These are phyloP conservation scores for Spatholobus suberectus DNA, from an alignment of 306 rosid genomes.

Conservation along the genomic window DNA sequence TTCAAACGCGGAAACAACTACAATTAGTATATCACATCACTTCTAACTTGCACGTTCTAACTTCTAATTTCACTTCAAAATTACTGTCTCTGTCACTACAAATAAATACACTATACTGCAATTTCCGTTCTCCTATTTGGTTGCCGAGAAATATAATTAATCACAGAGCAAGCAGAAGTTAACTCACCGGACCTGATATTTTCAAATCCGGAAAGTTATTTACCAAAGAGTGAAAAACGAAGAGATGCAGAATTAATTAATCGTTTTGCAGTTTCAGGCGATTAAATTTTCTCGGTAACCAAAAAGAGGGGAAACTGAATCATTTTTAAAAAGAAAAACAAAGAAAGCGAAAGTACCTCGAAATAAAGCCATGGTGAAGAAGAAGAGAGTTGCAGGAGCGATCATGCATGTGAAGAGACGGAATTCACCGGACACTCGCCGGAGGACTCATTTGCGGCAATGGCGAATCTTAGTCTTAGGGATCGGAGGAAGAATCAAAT, in stretches of 20 bases:
- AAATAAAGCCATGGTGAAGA: constrained; percentile 48
- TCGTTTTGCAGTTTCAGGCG: not conserved
- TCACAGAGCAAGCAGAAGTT: constrained; percentile 21
- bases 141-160: constrained; percentile 58
- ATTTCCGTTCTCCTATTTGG: constrained; percentile 50
- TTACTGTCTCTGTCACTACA: not conserved
- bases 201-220: constrained; percentile 2
- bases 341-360: constrained; percentile 46
- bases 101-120: constrained; percentile 31
- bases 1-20: constrained; percentile 52
- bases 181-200: constrained; percentile 21
- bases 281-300: constrained; percentile 60
- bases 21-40: constrained; percentile 54
- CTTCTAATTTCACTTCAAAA: constrained; percentile 35
- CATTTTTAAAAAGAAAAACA: not conserved
- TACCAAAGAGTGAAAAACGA: not conserved
- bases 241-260: not conserved
- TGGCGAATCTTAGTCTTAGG: constrained; percentile 19
- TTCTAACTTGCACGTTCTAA: constrained; percentile 1
- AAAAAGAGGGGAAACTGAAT: constrained; percentile 20
- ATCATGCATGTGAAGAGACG: constrained; percentile 4
- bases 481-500: constrained; percentile 34
- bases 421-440: constrained; percentile 41
- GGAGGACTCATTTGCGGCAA: constrained; percentile 54
- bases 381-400: not conserved